Evolutionary conservation across 345 rosid species (phyloP).

Genomic region (Rhizophora apiculata): DNA sequence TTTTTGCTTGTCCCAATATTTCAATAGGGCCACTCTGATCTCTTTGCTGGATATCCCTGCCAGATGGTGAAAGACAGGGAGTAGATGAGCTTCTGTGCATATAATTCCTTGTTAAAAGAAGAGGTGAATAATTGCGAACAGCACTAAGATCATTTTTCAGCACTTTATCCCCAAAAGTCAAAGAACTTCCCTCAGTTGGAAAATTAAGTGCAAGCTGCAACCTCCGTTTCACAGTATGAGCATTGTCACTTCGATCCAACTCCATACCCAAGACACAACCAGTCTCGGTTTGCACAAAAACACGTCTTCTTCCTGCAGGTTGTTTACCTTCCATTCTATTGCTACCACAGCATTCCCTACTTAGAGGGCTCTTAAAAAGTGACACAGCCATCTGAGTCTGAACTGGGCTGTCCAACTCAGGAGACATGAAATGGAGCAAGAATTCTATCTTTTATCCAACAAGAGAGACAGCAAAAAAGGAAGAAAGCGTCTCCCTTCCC

Average conservation of each 20-base stretch:
- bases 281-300: conserved; percentile 92
- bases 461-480: conserved; percentile 33
- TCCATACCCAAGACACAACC: conserved; percentile 99
- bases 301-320: conserved; percentile 69
- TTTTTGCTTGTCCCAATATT: conserved; percentile 66
- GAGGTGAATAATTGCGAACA: conserved; percentile 81
- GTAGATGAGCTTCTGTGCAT: conserved; percentile 94
- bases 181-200: conserved; percentile 72
- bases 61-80: conserved; percentile 94
- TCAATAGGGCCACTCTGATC: conserved; percentile 87
- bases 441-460: conserved; percentile 29
- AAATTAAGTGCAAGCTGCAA: conserved; percentile 85
- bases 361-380: conserved; percentile 66
- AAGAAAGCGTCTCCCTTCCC: conserved; percentile 51
- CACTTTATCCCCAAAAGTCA: conserved; percentile 83
- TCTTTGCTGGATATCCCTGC: conserved; percentile 71
- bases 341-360: conserved; percentile 55
- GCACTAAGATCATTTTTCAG: conserved; percentile 87
- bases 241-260: conserved; percentile 89
- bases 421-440: conserved; percentile 66
- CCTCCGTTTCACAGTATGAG: conserved; percentile 88
- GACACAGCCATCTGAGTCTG: conserved; percentile 97
- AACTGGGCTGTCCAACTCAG: conserved; percentile 89
- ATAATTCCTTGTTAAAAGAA: conserved; percentile 70
- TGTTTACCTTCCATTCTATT: conserved; percentile 66